Percentiles rank a stretch among this genome's conserved stretches.
These are phyloP conservation scores for Sorghum bicolor DNA, from an alignment of 176 grass and related monocot genomes.

Conservation along the genomic window DNA sequence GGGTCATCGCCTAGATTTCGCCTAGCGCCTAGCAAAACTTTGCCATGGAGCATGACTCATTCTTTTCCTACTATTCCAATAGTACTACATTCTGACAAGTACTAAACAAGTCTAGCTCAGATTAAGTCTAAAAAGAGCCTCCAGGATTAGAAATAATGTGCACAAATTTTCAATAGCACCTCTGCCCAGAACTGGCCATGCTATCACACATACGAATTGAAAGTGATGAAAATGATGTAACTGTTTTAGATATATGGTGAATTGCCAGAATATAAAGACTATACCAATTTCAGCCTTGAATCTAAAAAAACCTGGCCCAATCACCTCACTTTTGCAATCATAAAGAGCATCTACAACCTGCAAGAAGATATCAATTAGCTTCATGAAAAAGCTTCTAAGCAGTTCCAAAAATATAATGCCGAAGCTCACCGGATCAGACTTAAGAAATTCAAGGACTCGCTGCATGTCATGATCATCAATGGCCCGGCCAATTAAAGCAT, in stretches of 20 bases:
- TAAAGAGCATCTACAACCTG: constrained; percentile 97
- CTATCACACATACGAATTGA: not conserved
- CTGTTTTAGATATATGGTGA: not conserved
- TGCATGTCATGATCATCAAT: constrained; percentile 99
- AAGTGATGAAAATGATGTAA: constrained; percentile 16
- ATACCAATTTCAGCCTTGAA: constrained; percentile 99
- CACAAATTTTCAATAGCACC: not conserved
- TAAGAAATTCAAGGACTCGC: constrained; percentile 83
- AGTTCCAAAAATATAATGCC: constrained; percentile 1
- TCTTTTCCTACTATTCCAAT: not conserved
- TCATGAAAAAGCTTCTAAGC: not conserved
- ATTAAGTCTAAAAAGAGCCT: not conserved
- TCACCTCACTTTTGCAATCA: constrained; percentile 99
- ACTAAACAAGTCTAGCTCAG: not conserved
- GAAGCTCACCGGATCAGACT: constrained; percentile 82
- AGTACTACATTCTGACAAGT: not conserved
- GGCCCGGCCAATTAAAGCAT: constrained; percentile 95
- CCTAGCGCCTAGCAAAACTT: too few species aligned
- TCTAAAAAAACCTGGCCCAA: constrained; percentile 98
- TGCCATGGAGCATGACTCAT: too few species aligned
- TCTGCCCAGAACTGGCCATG: not conserved
- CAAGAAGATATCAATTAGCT: constrained; percentile 30
- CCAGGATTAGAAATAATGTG: not conserved
- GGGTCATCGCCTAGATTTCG: too few species aligned
- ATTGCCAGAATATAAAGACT: constrained; percentile 6